Percentiles rank a stretch among this genome's conserved stretches.
Conservation (phyloP, 306 rosid genomes). For the Arachis hypogaea region DNA sequence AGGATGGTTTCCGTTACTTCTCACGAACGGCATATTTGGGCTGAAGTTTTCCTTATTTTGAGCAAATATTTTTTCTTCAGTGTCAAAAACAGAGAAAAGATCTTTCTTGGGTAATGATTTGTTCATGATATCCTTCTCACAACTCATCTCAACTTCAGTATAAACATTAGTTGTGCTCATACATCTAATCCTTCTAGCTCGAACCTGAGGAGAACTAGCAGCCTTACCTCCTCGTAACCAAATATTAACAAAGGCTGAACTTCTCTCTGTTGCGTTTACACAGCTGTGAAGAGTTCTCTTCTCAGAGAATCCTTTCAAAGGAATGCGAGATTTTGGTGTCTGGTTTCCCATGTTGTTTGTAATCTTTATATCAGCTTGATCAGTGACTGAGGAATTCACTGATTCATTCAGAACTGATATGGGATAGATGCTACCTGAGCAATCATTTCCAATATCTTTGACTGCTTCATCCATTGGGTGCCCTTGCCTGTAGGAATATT, state of each 20-base stretch:
- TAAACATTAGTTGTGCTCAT: slow-evolving; percentile 31
- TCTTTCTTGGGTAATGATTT: slow-evolving; percentile 35
- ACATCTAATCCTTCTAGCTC: slow-evolving; percentile 47
- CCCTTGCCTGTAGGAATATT: slow-evolving; percentile 30
- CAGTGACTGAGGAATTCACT: slow-evolving; percentile 37
- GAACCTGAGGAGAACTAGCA: slow-evolving; percentile 58
- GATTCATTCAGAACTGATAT: neutral
- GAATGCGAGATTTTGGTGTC: slow-evolving; percentile 42
- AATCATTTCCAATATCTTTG: slow-evolving; percentile 38
- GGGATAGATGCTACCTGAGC: slow-evolving; percentile 1
- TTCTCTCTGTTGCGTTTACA: slow-evolving; percentile 38
- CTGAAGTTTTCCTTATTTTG: slow-evolving; percentile 75
- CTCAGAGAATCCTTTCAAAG: slow-evolving; percentile 41
- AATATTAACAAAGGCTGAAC: slow-evolving; percentile 43
- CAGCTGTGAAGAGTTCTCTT: slow-evolving; percentile 33
- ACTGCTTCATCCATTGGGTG: slow-evolving; percentile 19
- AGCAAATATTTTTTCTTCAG: slow-evolving; percentile 60
- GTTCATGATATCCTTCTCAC: slow-evolving; percentile 37
- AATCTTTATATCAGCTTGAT: slow-evolving; percentile 34
- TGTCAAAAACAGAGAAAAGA: slow-evolving; percentile 40
- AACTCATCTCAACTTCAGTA: slow-evolving; percentile 35
- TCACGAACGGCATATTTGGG: slow-evolving; percentile 55
- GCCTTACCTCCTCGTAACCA: slow-evolving; percentile 77
- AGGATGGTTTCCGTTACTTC: slow-evolving; percentile 51
- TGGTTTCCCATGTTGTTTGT: slow-evolving; percentile 40